Conservation (phyloP, 441 rosid species). For the Mallotus japonicus region DNA sequence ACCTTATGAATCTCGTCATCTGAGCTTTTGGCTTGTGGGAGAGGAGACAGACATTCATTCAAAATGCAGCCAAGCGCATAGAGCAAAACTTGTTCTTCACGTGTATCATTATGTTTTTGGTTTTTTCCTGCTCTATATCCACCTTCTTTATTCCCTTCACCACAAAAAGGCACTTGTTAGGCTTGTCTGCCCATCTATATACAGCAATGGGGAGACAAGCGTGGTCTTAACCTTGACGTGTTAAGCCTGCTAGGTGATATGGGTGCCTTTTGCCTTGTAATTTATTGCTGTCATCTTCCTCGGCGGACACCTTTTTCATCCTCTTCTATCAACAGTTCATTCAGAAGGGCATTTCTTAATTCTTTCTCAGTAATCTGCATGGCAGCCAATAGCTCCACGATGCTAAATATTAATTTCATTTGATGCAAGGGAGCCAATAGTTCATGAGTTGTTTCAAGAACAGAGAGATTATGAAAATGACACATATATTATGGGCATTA, state of each 20-base stretch:
- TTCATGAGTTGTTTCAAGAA: too few species aligned
- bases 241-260: neutral
- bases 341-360: too few species aligned
- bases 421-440: too few species aligned
- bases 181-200: conserved; percentile 14
- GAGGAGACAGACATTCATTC: neutral
- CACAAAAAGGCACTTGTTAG: neutral
- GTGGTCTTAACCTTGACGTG: neutral
- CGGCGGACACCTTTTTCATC: too few species aligned
- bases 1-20: conserved; percentile 7
- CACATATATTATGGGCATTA: neutral
- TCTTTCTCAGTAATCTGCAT: too few species aligned
- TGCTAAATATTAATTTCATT: too few species aligned
- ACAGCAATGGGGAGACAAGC: conserved; percentile 16
- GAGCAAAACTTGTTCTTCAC: conserved; percentile 3
- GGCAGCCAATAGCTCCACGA: too few species aligned
- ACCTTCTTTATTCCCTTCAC: conserved; percentile 1
- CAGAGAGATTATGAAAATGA: too few species aligned
- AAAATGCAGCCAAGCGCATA: neutral
- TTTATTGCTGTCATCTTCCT: neutral
- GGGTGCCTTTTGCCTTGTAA: neutral
- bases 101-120: neutral
- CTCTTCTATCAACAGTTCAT: too few species aligned
- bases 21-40: neutral
- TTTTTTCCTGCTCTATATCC: conserved; percentile 1